These are phyloP conservation scores for Nakazawaea laoshanensis DNA, from an alignment of 805 yeast genomes.

Conservation along the genomic window DNA sequence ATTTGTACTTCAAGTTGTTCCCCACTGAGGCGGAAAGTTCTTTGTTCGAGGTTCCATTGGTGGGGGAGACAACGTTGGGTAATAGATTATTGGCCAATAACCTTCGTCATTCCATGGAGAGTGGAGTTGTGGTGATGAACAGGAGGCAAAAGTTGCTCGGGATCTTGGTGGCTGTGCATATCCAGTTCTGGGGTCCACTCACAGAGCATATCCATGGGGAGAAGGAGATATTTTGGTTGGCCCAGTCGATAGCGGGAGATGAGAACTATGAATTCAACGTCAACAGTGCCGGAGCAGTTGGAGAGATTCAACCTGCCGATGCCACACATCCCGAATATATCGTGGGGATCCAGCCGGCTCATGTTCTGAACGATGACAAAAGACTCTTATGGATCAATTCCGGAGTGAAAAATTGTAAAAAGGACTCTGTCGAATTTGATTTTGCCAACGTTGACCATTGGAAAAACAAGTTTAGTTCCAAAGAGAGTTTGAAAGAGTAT, in stretches of 20 bases:
- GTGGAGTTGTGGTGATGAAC: slow-evolving; percentile 40
- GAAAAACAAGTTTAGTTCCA: slow-evolving; percentile 14
- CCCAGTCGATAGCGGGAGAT: slow-evolving; percentile 50
- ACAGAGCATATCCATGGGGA: slow-evolving; percentile 64
- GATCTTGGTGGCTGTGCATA: slow-evolving; percentile 31
- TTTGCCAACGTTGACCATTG: slow-evolving; percentile 22
- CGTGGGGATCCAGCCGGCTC: slow-evolving; percentile 42
- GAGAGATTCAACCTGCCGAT: slow-evolving; percentile 26
- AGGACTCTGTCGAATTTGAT: slow-evolving; percentile 29
- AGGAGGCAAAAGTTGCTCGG: slow-evolving; percentile 41
- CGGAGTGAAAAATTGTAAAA: slow-evolving; percentile 57
- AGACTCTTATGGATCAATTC: slow-evolving; percentile 62
- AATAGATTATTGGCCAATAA: slow-evolving; percentile 31
- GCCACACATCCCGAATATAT: slow-evolving; percentile 5
- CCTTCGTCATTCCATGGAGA: slow-evolving; percentile 37
- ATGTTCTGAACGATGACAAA: slow-evolving; percentile 41
- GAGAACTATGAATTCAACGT: slow-evolving; percentile 42
- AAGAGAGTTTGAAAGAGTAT: slow-evolving; percentile 21
- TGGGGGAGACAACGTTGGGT: slow-evolving; percentile 21
- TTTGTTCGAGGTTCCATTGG: slow-evolving; percentile 22
- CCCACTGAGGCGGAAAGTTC: slow-evolving; percentile 9
- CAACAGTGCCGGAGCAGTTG: slow-evolving; percentile 49
- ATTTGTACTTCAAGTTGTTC: slow-evolving; percentile 26
- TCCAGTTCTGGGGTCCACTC: slow-evolving; percentile 35
- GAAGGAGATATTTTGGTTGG: slow-evolving; percentile 72